Percentiles rank a stretch among this genome's conserved stretches.
Evolutionary conservation across 768 basidiomycete species (phyloP).

Genomic region (Xerocomus brunneocitrinus): DNA sequence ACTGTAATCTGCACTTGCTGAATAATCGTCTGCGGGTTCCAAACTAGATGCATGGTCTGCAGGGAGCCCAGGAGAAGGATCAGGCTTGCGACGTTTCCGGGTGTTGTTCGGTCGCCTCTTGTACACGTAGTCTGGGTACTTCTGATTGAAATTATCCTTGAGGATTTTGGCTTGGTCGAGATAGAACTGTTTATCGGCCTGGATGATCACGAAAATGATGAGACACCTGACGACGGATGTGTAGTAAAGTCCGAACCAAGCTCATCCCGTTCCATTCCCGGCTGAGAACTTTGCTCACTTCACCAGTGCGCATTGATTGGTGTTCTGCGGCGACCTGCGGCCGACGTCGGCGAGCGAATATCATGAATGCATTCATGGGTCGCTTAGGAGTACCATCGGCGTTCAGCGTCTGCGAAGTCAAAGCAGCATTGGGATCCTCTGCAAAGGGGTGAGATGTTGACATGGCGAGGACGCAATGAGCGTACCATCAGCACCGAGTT

Average conservation of each 20-base stretch:
- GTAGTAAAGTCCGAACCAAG: constrained; percentile 44
- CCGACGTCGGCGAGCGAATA: constrained; percentile 76
- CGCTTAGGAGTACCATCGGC: constrained; percentile 85
- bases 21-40: constrained; percentile 33
- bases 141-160: constrained; percentile 81
- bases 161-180: constrained; percentile 81
- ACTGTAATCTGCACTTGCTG: constrained; percentile 28
- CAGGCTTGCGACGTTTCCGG: constrained; percentile 53
- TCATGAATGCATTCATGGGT: constrained; percentile 95
- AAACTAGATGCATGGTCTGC: constrained; percentile 27
- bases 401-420: constrained; percentile 79
- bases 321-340: constrained; percentile 86
- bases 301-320: constrained; percentile 85
- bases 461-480: constrained; percentile 7
- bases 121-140: constrained; percentile 89
- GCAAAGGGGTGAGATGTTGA: constrained; percentile 9
- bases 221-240: constrained; percentile 8
- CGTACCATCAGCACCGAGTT: constrained; percentile 46
- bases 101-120: constrained; percentile 84
- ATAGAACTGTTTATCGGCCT: constrained; percentile 85
- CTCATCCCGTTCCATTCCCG: constrained; percentile 84
- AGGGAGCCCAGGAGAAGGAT: constrained; percentile 28
- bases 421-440: constrained; percentile 41
- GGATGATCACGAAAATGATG: constrained; percentile 2
- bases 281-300: constrained; percentile 83